Evolutionary conservation across 208 protist genomes (phyloP), one percentile per base, ranked within the genome.

Genomic region (Trypanosoma cruzi): DNA sequence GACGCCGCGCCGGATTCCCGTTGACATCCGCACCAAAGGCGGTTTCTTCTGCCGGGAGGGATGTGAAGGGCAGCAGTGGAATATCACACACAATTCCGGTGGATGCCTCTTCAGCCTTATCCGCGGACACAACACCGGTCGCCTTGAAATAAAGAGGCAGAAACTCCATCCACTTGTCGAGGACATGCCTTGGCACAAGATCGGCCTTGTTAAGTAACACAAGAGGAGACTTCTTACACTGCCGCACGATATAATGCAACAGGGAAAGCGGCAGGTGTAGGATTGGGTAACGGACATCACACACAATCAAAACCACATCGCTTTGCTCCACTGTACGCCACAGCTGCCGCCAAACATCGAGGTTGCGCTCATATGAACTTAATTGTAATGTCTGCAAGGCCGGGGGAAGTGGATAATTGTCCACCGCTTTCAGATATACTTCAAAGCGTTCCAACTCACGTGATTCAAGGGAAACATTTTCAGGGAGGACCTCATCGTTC

Each of bases 271-370:
- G 95, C 28, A 98, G 79, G 77, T 99, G 98, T 22, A 99, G 79
- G 13, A 98, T 77, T 1, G 98, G 97, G 66, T 98, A 96, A 28
- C 98, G 95, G 10, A 91, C 87, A 71, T 99, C 98, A 2, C 87
- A 81, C 1, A 99, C 86, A 24, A 99, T 34, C 0, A 99, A 59
- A 20, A 99, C 78, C 6, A 99, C 84, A 75, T 99, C 97, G 22
- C 93, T 97, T 42, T 85, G 63, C 73, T 99, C 98, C 11, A 98
- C 85, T 0, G 97, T 97, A 36, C 98, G 87, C 98, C 98, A 99
- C 0, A 99, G 84, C 85, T 99, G 98, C 29, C 98, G 86, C 97
- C 98, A 99, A n/a, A 99, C 97, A 10, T 99, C 96, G 2, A 99
- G 18, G 75, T 99, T 99, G 34, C 93, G 93, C 74, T 99, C 97